Evolutionary conservation across 1,139 yeast species (phyloP), one percentile per base, ranked within the genome.

Genomic region (Trichomonascaceae sp.): DNA sequence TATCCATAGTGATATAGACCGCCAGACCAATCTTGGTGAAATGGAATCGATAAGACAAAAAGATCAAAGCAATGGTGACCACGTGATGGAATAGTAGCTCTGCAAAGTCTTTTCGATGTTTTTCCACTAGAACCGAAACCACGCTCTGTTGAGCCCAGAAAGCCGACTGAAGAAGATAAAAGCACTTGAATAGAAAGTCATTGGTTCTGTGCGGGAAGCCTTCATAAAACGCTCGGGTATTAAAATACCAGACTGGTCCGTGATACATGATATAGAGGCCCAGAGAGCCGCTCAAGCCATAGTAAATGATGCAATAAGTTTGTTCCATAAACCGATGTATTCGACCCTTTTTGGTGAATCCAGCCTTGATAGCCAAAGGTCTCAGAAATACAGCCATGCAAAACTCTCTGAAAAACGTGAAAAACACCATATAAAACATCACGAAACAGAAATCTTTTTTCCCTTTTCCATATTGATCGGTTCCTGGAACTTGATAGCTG

Each of bases 91-190:
- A 83, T 20, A 91, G 90, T 59, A 93, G 79, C 71, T 93, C 99
- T 63, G 83, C 76, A 71, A 85, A 91, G 70, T 93, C 99, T 70
- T 89, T 90, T 70, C 99, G 80, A 55, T 97, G 98, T 70, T 89
- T 89, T 71, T 93, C 99, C 59, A 93, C 96, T 61, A 95, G 76
- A 54, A 84, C 73, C 58, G 93, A 76, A 27, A 93, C 85, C 45
- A 87, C 82, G 1, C 95, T 85, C 72, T 93, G 99, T 73, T 93
- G 99, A 17, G 90, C 84, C 99, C 99, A 93, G 71, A 89, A 93
- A 1, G 97, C 87, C 6, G 98, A 97, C 74, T 93, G 99, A 44
- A 89, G 83, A 60, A 93, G 76, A 70, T 93, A 95, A 68, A 86
- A 95, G 17, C 83, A 68, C 73, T 93, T 93, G 74, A 87, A 87